Conservation (phyloP, 148 eudicot species). For the Pharnaceum exiguum region DNA sequence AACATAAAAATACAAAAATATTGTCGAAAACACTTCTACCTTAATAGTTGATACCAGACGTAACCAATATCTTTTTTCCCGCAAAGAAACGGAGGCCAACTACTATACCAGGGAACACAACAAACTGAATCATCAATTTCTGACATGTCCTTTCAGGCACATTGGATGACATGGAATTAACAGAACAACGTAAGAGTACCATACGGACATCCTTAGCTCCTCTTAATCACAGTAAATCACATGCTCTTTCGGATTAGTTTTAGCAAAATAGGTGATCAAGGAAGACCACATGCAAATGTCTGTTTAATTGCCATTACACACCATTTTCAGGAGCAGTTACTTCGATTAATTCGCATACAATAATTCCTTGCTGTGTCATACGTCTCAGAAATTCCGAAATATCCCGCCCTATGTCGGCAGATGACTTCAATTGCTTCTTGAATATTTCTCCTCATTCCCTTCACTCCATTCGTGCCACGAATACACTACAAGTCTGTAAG, state of each 20-base stretch:
- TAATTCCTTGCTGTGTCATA: not conserved
- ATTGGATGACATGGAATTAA: not conserved
- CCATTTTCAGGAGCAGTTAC: not conserved
- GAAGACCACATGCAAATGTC: conserved; percentile 14
- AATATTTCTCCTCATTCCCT: too few relatives aligned
- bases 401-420: conserved; percentile 9
- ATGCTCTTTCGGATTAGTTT: conserved; percentile 2
- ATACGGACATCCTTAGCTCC: not conserved
- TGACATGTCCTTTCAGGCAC: not conserved
- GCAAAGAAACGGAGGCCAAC: too few relatives aligned
- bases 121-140: not conserved
- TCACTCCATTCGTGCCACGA: too few relatives aligned
- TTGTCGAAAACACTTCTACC: too few relatives aligned
- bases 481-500: too few relatives aligned
- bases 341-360: not conserved
- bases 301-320: conserved; percentile 1
- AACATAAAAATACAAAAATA: too few relatives aligned
- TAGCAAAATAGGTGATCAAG: not conserved
- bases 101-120: too few relatives aligned
- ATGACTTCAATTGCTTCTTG: too few relatives aligned
- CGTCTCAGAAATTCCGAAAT: not conserved
- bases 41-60: too few relatives aligned
- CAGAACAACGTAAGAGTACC: not conserved
- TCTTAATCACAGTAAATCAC: not conserved
- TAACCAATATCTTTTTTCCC: too few relatives aligned